Percentiles rank a stretch among this genome's conserved stretches.
Evolutionary conservation across 2,329 filamentous ascomycete genomes (phyloP).

Genomic region (Capronia coronata): DNA sequence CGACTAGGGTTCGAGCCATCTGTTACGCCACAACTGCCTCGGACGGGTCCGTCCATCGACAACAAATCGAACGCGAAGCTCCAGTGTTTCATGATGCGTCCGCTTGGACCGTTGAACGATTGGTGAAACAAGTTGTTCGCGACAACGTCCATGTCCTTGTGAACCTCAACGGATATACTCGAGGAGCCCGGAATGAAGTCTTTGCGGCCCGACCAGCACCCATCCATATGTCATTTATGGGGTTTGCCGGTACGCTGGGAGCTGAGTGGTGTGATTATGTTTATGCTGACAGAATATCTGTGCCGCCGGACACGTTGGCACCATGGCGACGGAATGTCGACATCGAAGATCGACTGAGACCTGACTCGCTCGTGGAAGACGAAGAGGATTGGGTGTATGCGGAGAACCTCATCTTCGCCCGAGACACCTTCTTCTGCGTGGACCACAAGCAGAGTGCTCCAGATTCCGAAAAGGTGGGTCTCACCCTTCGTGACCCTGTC

Average conservation of each 20-base stretch:
- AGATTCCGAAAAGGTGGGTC: slow-evolving; percentile 43
- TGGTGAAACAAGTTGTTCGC: slow-evolving; percentile 77
- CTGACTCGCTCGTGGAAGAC: slow-evolving; percentile 61
- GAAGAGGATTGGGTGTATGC: slow-evolving; percentile 85
- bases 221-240: slow-evolving; percentile 99
- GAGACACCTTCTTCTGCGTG: slow-evolving; percentile 96
- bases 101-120: slow-evolving; percentile 72
- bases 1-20: slow-evolving; percentile 67
- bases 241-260: slow-evolving; percentile 89
- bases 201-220: slow-evolving; percentile 92
- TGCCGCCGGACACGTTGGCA: slow-evolving; percentile 73
- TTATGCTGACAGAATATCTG: slow-evolving; percentile 78
- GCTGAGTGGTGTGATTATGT: slow-evolving; percentile 99
- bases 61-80: slow-evolving; percentile 87
- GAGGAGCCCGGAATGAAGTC: slow-evolving; percentile 93
- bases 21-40: slow-evolving; percentile 94
- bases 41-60: slow-evolving; percentile 79
- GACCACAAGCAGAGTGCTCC: slow-evolving; percentile 88
- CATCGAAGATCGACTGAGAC: slow-evolving; percentile 60
- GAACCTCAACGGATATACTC: slow-evolving; percentile 96
- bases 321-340: slow-evolving; percentile 69
- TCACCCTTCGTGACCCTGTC: slow-evolving; percentile 31
- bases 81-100: slow-evolving; percentile 87
- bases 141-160: slow-evolving; percentile 92
- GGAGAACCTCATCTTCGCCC: slow-evolving; percentile 92